Percentiles rank a stretch among this genome's conserved stretches.
Conservation (phyloP, 164 flowering plant species). For the Liquidambar formosana region DNA sequence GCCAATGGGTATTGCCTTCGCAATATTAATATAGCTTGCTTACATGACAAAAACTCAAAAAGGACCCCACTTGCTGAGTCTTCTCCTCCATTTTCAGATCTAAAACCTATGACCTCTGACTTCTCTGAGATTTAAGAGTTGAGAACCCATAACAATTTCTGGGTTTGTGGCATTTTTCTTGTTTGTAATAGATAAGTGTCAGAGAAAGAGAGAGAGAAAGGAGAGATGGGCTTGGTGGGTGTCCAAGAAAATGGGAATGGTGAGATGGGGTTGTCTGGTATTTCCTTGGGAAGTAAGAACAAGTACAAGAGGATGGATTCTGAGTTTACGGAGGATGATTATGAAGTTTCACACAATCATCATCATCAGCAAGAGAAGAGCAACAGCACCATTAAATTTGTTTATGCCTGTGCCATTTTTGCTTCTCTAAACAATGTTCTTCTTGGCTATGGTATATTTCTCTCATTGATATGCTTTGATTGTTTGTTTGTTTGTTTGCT, state of each 20-base stretch:
- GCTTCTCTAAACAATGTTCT: constrained; percentile 79
- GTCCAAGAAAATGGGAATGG: constrained; percentile 46
- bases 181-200: not conserved
- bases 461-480: not conserved
- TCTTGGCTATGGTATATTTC: constrained; percentile 70
- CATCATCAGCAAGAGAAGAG: constrained; percentile 24
- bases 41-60: constrained; percentile 2
- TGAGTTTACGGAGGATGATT: constrained; percentile 28
- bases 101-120: not conserved
- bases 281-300: constrained; percentile 48
- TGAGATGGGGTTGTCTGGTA: constrained; percentile 34
- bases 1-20: not conserved
- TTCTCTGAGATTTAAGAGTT: not conserved
- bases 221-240: constrained; percentile 33
- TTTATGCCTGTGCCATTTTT: constrained; percentile 68
- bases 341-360: constrained; percentile 25
- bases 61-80: constrained; percentile 4
- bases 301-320: constrained; percentile 70
- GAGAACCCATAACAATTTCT: not conserved
- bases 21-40: not conserved
- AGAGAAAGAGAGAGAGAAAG: not conserved
- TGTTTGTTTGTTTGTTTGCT: not conserved
- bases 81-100: constrained; percentile 11
- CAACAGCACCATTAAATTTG: constrained; percentile 49
- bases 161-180: constrained; percentile 9